These are phyloP conservation scores for Albatrellus sp. DNA, from an alignment of 1,284 basidiomycete genomes.

Conservation along the genomic window DNA sequence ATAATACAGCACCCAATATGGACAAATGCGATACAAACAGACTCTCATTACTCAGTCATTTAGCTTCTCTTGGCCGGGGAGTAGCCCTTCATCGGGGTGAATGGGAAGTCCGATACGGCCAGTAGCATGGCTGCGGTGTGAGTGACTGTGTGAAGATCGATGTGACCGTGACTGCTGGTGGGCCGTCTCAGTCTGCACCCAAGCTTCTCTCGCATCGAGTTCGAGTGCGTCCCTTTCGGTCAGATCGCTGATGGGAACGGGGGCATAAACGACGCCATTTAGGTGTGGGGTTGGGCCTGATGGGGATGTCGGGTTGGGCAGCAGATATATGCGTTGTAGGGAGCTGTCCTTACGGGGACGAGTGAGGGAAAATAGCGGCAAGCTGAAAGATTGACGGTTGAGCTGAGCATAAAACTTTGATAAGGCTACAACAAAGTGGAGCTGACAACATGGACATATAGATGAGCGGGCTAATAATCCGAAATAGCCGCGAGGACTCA, in stretches of 20 bases:
- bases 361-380: slow-evolving; percentile 14
- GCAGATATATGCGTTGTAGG: slow-evolving; percentile 42
- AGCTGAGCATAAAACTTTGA: slow-evolving; percentile 51
- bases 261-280: slow-evolving; percentile 48
- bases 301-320: slow-evolving; percentile 26
- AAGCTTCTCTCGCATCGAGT: slow-evolving; percentile 52
- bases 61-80: slow-evolving; percentile 24
- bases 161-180: slow-evolving; percentile 14
- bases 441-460: slow-evolving; percentile 25
- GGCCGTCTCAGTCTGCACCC: slow-evolving; percentile 28
- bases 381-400: slow-evolving; percentile 21
- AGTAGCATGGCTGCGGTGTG: slow-evolving; percentile 16
- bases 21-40: not conserved
- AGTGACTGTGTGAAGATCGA: slow-evolving; percentile 18
- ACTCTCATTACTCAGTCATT: slow-evolving; percentile 4
- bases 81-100: slow-evolving; percentile 28
- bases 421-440: slow-evolving; percentile 61
- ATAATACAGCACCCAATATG: not conserved
- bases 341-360: slow-evolving; percentile 17
- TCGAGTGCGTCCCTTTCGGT: slow-evolving; percentile 37
- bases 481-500: slow-evolving; percentile 25
- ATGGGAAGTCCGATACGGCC: slow-evolving; percentile 34
- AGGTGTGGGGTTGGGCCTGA: slow-evolving; percentile 12
- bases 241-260: slow-evolving; percentile 43
- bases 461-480: too few species aligned